Evolutionary conservation across 257 asterid genomes (phyloP).

Genomic region (Nicotiana otophora): DNA sequence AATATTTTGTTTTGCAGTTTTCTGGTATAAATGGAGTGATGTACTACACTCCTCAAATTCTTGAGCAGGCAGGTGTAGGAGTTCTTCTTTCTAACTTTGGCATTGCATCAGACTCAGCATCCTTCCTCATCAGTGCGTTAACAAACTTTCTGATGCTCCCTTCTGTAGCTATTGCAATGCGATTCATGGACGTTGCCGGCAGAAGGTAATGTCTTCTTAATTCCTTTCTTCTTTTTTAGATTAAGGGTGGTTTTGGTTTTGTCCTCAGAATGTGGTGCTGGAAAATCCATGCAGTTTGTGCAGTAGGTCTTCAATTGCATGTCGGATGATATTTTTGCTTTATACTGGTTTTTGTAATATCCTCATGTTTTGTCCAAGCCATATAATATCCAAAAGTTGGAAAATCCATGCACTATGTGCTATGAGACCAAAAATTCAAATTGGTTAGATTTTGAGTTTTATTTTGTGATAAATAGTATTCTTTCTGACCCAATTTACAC

Average conservation of each 20-base stretch:
- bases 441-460: neutral
- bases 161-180: slow-evolving; percentile 67
- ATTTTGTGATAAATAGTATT: neutral
- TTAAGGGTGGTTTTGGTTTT: neutral
- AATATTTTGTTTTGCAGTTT: slow-evolving; percentile 43
- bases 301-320: neutral
- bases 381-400: neutral
- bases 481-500: neutral
- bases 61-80: slow-evolving; percentile 82
- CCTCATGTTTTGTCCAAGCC: neutral
- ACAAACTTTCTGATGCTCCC: slow-evolving; percentile 73
- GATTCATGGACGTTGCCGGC: slow-evolving; percentile 85
- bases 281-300: neutral
- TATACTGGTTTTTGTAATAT: neutral
- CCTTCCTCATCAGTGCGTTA: slow-evolving; percentile 68
- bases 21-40: slow-evolving; percentile 92
- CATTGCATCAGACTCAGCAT: slow-evolving; percentile 60
- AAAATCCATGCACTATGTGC: neutral
- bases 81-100: slow-evolving; percentile 81
- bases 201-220: slow-evolving; percentile 54
- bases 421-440: neutral
- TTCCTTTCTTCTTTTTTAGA: neutral
- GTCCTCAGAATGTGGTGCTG: neutral
- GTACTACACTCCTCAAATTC: slow-evolving; percentile 95
- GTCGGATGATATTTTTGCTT: neutral